A percentile compares a stretch with the other conserved stretches of the same genome.
Conservation (phyloP, 305 asterid species). For the Fraxinus nigra region DNA sequence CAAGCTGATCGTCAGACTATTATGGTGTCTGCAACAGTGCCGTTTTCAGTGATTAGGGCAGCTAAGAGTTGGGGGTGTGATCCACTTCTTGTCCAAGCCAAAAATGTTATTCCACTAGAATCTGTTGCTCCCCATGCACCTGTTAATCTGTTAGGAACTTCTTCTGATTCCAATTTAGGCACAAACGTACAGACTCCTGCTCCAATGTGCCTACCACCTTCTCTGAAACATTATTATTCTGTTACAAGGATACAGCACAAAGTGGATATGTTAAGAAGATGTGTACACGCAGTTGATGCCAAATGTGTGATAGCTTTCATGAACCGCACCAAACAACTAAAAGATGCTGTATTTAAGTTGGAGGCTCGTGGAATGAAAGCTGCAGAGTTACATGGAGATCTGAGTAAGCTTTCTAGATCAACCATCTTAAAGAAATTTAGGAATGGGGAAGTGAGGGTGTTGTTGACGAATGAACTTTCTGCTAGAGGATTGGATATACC, state of each 20-base stretch:
- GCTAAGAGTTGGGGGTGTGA: conserved; percentile 88
- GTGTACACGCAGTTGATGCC: conserved; percentile 81
- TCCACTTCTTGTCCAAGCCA: conserved; percentile 86
- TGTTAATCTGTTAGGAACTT: conserved; percentile 33
- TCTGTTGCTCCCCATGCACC: conserved; percentile 44
- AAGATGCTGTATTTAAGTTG: conserved; percentile 78
- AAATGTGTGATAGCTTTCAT: conserved; percentile 81
- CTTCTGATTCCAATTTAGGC: conserved; percentile 36
- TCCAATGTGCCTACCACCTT: conserved; percentile 75
- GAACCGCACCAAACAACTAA: conserved; percentile 83
- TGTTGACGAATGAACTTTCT: conserved; percentile 87
- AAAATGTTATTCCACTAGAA: conserved; percentile 60
- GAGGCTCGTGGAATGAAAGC: conserved; percentile 92
- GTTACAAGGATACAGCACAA: conserved; percentile 82
- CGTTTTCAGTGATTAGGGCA: conserved; percentile 83
- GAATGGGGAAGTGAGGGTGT: conserved; percentile 73
- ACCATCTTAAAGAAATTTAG: conserved; percentile 71
- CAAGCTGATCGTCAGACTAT: conserved; percentile 60
- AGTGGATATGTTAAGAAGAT: conserved; percentile 76
- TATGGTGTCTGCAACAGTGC: conserved; percentile 97
- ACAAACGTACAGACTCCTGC: conserved; percentile 38
- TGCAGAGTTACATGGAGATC: conserved; percentile 92
- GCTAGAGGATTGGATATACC: conserved; percentile 95
- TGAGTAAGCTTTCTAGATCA: conserved; percentile 71
- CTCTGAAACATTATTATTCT: conserved; percentile 68